These are phyloP conservation scores for Reticulascus tulasneorum DNA, from an alignment of 2,329 filamentous ascomycete species.

Conservation along the genomic window DNA sequence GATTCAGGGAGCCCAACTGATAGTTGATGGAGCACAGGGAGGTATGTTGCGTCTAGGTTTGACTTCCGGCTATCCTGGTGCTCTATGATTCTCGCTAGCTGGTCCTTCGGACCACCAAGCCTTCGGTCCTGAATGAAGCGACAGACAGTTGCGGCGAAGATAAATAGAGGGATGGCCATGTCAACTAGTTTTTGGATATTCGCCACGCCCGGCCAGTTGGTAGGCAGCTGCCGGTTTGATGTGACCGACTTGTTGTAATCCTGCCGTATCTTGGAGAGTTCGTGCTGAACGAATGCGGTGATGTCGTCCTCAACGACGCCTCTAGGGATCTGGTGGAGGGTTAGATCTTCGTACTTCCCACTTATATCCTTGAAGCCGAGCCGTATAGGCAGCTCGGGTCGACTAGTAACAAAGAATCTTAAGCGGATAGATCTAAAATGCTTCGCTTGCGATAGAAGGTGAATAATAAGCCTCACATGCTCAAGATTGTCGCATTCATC, in stretches of 20 bases:
- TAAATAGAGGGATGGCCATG: constrained; percentile 24
- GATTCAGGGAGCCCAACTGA: too few relatives aligned
- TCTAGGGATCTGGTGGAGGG: background rate
- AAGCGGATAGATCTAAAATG: too few relatives aligned
- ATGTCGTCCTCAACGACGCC: background rate
- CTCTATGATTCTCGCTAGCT: too few relatives aligned
- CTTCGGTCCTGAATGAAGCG: constrained; percentile 13
- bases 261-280: background rate
- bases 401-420: constrained; percentile 1
- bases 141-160: constrained; percentile 22
- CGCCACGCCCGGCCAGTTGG: background rate
- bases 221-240: background rate
- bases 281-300: background rate
- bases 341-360: background rate
- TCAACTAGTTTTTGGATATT: constrained; percentile 13
- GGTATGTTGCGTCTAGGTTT: too few relatives aligned
- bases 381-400: background rate
- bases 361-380: background rate
- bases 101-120: too few relatives aligned
- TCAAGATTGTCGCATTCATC: constrained; percentile 1
- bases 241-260: too few relatives aligned
- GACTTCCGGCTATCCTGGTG: too few relatives aligned
- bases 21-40: too few relatives aligned
- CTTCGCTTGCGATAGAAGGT: background rate
- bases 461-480: background rate